These are phyloP conservation scores for Boletellus ananiceps DNA, from an alignment of 768 basidiomycete genomes.

Conservation along the genomic window DNA sequence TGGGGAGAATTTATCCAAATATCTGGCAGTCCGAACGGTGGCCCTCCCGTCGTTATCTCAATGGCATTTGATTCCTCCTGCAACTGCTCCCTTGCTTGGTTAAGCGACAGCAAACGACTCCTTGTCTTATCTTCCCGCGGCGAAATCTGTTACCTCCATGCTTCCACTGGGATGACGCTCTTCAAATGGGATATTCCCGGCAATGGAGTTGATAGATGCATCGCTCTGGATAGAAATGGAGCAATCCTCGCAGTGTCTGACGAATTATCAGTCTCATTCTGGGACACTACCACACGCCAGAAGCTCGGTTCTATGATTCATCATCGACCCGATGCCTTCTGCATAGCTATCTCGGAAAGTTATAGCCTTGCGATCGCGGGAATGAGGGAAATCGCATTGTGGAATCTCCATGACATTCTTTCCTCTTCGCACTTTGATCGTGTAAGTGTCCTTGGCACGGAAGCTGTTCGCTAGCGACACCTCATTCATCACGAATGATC, in stretches of 20 bases:
- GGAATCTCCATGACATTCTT: not conserved
- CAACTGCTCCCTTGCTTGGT: constrained; percentile 4
- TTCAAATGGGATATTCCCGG: not conserved
- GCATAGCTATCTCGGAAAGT: constrained; percentile 1
- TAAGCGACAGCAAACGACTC: not conserved
- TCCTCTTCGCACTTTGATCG: not conserved
- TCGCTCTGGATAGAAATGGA: not conserved
- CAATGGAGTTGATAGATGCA: not conserved
- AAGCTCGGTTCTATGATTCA: not conserved
- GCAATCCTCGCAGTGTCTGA: not conserved
- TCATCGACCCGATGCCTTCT: not conserved
- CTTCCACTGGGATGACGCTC: not conserved
- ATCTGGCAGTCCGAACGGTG: not conserved
- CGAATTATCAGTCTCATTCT: constrained; percentile 1
- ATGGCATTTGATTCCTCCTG: not conserved
- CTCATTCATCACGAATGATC: not conserved
- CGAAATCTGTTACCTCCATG: not conserved
- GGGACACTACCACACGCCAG: constrained; percentile 2
- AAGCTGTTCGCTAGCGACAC: too few species aligned
- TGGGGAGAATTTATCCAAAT: not conserved
- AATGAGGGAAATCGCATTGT: not conserved
- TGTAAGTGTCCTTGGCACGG: too few species aligned
- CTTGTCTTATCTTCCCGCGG: not conserved
- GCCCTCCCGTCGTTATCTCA: not conserved
- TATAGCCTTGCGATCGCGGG: not conserved